phyloP scores from a whole-genome alignment of 495 filamentous ascomycete genomes.

The Achaetomiella virescens region DNA sequence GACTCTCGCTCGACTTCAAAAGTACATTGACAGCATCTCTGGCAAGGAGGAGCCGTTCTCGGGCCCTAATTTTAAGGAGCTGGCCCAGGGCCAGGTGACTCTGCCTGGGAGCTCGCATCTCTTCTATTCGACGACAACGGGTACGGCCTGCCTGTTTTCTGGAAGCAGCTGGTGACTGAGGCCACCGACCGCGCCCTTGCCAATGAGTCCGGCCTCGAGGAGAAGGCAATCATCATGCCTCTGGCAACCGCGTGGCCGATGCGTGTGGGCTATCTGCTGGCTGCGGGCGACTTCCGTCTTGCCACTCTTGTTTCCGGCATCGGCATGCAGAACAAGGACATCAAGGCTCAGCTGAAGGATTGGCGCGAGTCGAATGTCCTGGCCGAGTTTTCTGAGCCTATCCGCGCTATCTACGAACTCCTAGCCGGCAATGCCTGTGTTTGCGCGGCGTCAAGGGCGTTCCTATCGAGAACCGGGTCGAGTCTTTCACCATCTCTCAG shows the following conservation, averaged over 20 bases:
- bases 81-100: slow-evolving; percentile 54
- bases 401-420: slow-evolving; percentile 84
- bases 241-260: slow-evolving; percentile 67
- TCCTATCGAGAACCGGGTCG: slow-evolving; percentile 65
- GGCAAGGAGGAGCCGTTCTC: slow-evolving; percentile 17
- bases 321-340: slow-evolving; percentile 60
- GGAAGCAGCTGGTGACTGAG: slow-evolving; percentile 55
- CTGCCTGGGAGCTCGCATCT: slow-evolving; percentile 70
- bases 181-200: slow-evolving; percentile 47
- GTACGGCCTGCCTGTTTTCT: slow-evolving; percentile 52
- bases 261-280: slow-evolving; percentile 72
- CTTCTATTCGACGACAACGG: slow-evolving; percentile 75
- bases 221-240: slow-evolving; percentile 77
- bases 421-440: slow-evolving; percentile 77
- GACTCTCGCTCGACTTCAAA: slow-evolving; percentile 23
- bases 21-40: slow-evolving; percentile 25
- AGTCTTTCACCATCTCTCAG: slow-evolving; percentile 69
- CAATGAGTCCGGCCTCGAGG: slow-evolving; percentile 56
- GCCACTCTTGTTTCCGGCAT: slow-evolving; percentile 79
- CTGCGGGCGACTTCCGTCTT: slow-evolving; percentile 67
- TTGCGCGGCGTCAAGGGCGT: slow-evolving; percentile 69
- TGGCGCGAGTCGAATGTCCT: slow-evolving; percentile 77
- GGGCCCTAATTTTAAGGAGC: slow-evolving; percentile 14
- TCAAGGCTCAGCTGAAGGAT: slow-evolving; percentile 68
- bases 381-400: slow-evolving; percentile 78